Conservation (phyloP, 192 early-diverging fungal genomes). For the Pilaira anomala region DNA sequence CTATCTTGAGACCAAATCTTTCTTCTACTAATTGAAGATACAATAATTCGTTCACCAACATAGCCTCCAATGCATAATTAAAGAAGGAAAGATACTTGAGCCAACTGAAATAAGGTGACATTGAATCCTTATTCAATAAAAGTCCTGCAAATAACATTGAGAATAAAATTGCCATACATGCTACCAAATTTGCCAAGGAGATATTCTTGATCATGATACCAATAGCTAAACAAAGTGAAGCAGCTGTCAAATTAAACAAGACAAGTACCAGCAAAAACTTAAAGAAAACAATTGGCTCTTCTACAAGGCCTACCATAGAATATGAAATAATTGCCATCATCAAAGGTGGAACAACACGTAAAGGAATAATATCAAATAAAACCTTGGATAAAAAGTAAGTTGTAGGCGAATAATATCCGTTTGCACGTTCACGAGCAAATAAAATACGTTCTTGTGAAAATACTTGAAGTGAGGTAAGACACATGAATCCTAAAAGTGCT, state of each 20-base stretch:
- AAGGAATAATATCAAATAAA: conserved; percentile 70
- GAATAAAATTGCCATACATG: conserved; percentile 81
- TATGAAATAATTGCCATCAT: conserved; percentile 81
- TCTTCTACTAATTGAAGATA: conserved; percentile 76
- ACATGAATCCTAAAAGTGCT: conserved; percentile 59
- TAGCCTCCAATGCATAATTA: conserved; percentile 86
- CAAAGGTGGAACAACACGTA: conserved; percentile 77
- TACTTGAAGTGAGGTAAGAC: conserved; percentile 59
- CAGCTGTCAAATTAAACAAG: conserved; percentile 76
- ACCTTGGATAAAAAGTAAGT: conserved; percentile 71
- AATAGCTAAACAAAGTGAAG: conserved; percentile 71
- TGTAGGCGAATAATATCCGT: conserved; percentile 66
- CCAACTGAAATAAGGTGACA: conserved; percentile 62
- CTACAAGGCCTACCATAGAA: conserved; percentile 78
- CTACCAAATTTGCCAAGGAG: conserved; percentile 72
- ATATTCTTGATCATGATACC: conserved; percentile 71
- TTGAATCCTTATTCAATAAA: conserved; percentile 83
- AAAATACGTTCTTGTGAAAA: conserved; percentile 68
- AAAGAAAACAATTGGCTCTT: conserved; percentile 58
- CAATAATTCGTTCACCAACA: conserved; percentile 87
- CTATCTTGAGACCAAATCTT: conserved; percentile 78
- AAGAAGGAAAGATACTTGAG: conserved; percentile 78
- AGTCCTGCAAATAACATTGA: conserved; percentile 88
- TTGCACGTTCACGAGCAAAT: conserved; percentile 72
- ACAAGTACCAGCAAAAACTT: conserved; percentile 76